Base-by-base conservation (phyloP, 768 basidiomycete species). In the Tulasnella calospora region DNA sequence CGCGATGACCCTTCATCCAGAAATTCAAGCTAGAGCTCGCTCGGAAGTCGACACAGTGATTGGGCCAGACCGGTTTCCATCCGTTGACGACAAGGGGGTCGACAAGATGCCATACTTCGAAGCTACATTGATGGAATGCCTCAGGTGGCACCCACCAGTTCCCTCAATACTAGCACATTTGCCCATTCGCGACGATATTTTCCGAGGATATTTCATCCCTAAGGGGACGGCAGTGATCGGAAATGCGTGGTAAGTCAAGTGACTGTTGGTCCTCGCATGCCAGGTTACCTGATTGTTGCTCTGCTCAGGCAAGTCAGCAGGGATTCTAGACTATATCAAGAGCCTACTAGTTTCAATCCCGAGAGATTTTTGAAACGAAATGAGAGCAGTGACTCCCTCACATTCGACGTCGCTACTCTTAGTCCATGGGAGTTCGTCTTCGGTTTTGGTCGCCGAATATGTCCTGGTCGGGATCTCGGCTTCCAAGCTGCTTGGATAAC, bases 191-290 rank as follows among this genome's bases (percentile, higher is more conserved):
- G 73, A 79, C n/a, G 73, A 79, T 35, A 17, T 19, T 21, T 79
- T 69, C 38, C 10, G 70, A 23, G 78, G 78, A 30, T 74, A 74
- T 67, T 33, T 74, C 36, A 80, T 80, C 30, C 79, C 79, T 2
- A 47, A 51, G 3, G 71, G 72, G 21, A 55, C 79, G 12, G 73
- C 72, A 6, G 78, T 80, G 6, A 7, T 80, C 27, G 38, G 47
- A 23, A 80, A 80, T 61, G 73, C 73, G 30, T 80, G 79, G 79
- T 79, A 35, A 33, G 79, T 47, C 38, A 12, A n/a, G n/a, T 21
- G 21, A 47, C 19, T n/a, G 21, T 8, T 51, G 3, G n/a, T n/a
- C 51, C n/a, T 47, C 6, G 46, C 5, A 15, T 1, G 46, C 15
- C 15, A 47, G 46, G 8, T 51, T n/a, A 13, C 10, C 44, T 33